Base-by-base conservation (phyloP, 208 protist genomes). In the Herpetomonas muscarum region DNA sequence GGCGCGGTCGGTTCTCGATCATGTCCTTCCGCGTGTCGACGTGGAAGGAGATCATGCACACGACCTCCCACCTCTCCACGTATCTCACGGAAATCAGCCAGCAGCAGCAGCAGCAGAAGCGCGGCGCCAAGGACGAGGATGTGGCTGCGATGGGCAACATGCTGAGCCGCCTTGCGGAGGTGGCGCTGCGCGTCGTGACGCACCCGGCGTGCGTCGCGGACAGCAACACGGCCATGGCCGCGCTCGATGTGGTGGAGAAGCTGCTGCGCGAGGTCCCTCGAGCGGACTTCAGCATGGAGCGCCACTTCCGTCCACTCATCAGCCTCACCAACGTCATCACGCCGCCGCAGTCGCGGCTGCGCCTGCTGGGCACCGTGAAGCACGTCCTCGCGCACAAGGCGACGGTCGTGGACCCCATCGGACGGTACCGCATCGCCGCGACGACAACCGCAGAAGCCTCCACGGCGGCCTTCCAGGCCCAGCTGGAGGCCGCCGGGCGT, bases 11-110 rank as follows among this genome's bases (percentile, higher is more conserved):
- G 13, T 64, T 62, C 42, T 71, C 74, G 0, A 71, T 89, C 30
- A 86, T 90, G 76, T 72, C 72, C 30, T 86, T 96, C 55, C 76
- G 57, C 36, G 57, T 91, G 22, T 54, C 74, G n/a, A 91, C 88
- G 76, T 96, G 89, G 89, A 76, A 80, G 47, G 85, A 92, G 55
- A 59, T 96, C 54, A 91, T 96, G 49, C 81, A 74, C 26, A 90
- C 85, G 4, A 78, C 92, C 34, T 74, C 83, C 3, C 58, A 82
- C 25, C 70, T 93, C 48, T 55, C 79, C 17, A 58, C 67, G 49
- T 61, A 75, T 37, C 45, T 81, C 30, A 54, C 32, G 2, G 36
- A 22, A 21, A 22, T 26, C 21, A 25, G 13, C 3, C 45, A 21
- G 17, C 12, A 17, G 22, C 4, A 9, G 37, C 55, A 24, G 62